Percentiles rank a stretch among this genome's conserved stretches.
phyloP scores from a whole-genome alignment of 2,329 filamentous ascomycete species.

The Sporothrix protearum region DNA sequence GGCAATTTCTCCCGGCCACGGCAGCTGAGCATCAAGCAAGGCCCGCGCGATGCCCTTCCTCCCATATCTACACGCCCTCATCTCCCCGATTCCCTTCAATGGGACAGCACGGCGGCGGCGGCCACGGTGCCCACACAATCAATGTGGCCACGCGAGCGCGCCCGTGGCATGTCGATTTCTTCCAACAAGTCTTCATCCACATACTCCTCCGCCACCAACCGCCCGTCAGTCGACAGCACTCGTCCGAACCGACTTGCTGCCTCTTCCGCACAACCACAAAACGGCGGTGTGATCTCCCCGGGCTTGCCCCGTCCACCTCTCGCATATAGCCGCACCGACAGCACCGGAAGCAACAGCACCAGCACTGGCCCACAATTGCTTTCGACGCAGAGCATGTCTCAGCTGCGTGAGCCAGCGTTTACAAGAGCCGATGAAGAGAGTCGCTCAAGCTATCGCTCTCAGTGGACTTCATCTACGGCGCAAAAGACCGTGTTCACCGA shows the following conservation, averaged over 20 bases:
- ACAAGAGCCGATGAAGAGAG: slow-evolving; percentile 52
- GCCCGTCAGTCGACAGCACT: slow-evolving; percentile 41
- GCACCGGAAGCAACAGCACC: slow-evolving; percentile 32
- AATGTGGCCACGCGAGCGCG: slow-evolving; percentile 44
- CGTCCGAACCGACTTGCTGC: slow-evolving; percentile 33
- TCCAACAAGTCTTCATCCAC: slow-evolving; percentile 48
- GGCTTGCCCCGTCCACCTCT: slow-evolving; percentile 33
- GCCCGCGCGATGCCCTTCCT: slow-evolving; percentile 29
- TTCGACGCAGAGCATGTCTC: background rate
- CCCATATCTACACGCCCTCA: background rate
- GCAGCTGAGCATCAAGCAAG: slow-evolving; percentile 50
- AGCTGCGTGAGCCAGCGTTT: slow-evolving; percentile 36
- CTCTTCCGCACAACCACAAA: slow-evolving; percentile 23
- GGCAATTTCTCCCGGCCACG: slow-evolving; percentile 60
- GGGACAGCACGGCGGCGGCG: slow-evolving; percentile 20
- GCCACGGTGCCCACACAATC: slow-evolving; percentile 20
- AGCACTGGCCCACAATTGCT: slow-evolving; percentile 23
- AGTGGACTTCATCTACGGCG: slow-evolving; percentile 51
- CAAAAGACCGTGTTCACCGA: slow-evolving; percentile 50
- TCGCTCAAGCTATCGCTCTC: slow-evolving; percentile 55
- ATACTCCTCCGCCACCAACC: slow-evolving; percentile 43
- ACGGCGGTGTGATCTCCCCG: slow-evolving; percentile 25
- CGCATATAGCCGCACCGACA: slow-evolving; percentile 37
- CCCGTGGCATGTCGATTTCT: slow-evolving; percentile 44
- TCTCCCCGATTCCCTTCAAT: slow-evolving; percentile 28